Evolutionary conservation across 202 grass and related monocot genomes (phyloP), one percentile per base, ranked within the genome.

Genomic region (Panicum hallii): DNA sequence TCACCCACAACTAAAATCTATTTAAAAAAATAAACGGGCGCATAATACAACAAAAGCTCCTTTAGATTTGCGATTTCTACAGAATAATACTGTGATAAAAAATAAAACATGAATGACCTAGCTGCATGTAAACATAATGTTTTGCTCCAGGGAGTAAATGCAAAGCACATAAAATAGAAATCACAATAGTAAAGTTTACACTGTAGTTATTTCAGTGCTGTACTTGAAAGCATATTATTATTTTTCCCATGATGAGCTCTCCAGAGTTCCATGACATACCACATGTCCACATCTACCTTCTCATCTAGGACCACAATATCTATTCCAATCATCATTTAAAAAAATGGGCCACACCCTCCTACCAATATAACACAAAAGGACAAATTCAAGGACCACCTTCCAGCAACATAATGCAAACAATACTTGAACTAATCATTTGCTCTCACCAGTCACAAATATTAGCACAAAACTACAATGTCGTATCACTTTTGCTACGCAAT

Each of bases 291-390:
- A 85, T 70, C 19, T 58, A 71, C 20, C 49, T 62, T 72, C 13
- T 64, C 22, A 70, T 72, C 41, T 71, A 72, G 67, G 84, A 72
- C 75, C 75, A 86, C 75, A 64, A 86, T 73, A 86, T 79, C 66
- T 44, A 79, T 49, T 43, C 54, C 84, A 64, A 78, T 57, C 42
- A 79, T 62, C 67, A 63, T 85, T 85, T 64, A 79, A 53, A 34
- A 72, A 53, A 86, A 32, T 79, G 84, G 45, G 72, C 65, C 54
- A 79, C 84, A 34, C 75, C 79, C 52, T 72, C 75, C 77, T 64
- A 86, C 64, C 67, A 50, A 65, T 73, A 79, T 52, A 72, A 64
- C 56, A 86, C n/a, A 79, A 62, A 85, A 86, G n/a, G 61, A 79
- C 44, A 1, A 63, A 72, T n/a, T 52, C 4, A 9, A 64, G 84